Evolutionary conservation across 2,329 filamentous ascomycete genomes (phyloP), one percentile per base, ranked within the genome.

Genomic region (Zalaria sp.): DNA sequence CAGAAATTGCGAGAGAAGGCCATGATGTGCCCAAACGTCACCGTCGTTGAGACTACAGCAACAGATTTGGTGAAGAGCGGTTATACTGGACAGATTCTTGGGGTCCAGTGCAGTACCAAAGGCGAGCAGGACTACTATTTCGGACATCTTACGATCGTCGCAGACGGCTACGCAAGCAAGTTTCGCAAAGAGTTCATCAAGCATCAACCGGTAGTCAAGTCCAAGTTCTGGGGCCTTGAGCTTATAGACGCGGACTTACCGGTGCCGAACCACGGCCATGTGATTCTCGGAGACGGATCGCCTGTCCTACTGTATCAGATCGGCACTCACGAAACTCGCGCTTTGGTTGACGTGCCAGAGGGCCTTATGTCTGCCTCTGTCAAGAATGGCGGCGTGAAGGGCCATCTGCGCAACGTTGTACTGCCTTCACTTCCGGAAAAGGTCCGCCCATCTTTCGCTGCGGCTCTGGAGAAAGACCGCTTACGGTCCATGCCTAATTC

Each of bases 271-370:
- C 84, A 85, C 58, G 91, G 89, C 18, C 87, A 93, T 61, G 89
- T 98, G 49, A 71, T 95, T 42, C 82, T 98, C 47, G 81, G 81
- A 53, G 75, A 84, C 48, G 73, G 76, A 37, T 68, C 78, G 0
- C 89, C 91, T 0, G 77, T 94, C 29, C 77, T 98, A 25, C 75
- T 98, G 44, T 98, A 98, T 68, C 91, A 96, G 65, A 98, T 98
- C 58, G 89, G 91, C 56, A 83, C 85, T 4, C 88, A 83, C 64
- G 91, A 96, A 66, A 98, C 91, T 1, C 79, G 91, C 49, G 83
- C 82, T 8, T 74, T 98, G 25, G 77, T 96, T 53, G 88, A 96
- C 59, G 78, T 96, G 8, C 89, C 89, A 4, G 75, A 81, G 27
- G 77, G 81, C 54, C 70, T 84, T 2, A 78, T 85, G 5, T 77